These are phyloP conservation scores for Neodidymelliopsis sp. DNA, from an alignment of 2,329 filamentous ascomycete genomes.

Conservation along the genomic window DNA sequence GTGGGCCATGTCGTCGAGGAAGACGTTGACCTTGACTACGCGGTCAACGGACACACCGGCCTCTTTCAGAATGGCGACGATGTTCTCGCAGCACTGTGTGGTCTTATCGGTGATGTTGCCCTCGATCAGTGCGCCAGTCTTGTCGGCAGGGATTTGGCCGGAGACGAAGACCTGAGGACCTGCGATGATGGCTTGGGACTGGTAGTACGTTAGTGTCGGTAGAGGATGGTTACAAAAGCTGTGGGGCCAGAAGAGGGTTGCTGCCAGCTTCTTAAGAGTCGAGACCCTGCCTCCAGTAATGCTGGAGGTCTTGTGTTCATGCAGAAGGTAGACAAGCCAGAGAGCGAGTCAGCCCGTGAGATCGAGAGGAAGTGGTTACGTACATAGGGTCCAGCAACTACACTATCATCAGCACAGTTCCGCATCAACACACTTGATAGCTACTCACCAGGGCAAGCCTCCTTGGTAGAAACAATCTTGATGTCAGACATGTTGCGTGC, in stretches of 20 bases:
- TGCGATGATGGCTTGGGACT: constrained; percentile 69
- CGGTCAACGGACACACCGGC: constrained; percentile 79
- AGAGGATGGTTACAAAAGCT: too few relatives aligned
- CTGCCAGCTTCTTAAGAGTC: too few relatives aligned
- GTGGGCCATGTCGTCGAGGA: constrained; percentile 88
- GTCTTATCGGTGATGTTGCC: constrained; percentile 74
- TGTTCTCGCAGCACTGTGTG: constrained; percentile 76
- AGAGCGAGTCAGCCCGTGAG: too few relatives aligned
- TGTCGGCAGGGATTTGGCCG: constrained; percentile 78
- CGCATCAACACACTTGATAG: not conserved
- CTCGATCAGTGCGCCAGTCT: constrained; percentile 65
- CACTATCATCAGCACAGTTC: constrained; percentile 17
- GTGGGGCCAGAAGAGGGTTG: too few relatives aligned
- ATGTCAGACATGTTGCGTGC: constrained; percentile 51
- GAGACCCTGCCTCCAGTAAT: too few relatives aligned
- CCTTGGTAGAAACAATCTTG: constrained; percentile 52
- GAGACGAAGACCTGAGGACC: constrained; percentile 74
- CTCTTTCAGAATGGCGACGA: constrained; percentile 81
- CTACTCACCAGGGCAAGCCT: constrained; percentile 54
- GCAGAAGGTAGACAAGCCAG: too few relatives aligned
- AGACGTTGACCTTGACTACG: constrained; percentile 83
- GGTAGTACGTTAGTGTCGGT: not conserved
- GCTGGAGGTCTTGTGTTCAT: too few relatives aligned
- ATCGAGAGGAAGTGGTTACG: constrained; percentile 24
- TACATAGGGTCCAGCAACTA: constrained; percentile 56